Evolutionary conservation across 495 filamentous ascomycete genomes (phyloP).

Genomic region (Penicillium silybi): DNA sequence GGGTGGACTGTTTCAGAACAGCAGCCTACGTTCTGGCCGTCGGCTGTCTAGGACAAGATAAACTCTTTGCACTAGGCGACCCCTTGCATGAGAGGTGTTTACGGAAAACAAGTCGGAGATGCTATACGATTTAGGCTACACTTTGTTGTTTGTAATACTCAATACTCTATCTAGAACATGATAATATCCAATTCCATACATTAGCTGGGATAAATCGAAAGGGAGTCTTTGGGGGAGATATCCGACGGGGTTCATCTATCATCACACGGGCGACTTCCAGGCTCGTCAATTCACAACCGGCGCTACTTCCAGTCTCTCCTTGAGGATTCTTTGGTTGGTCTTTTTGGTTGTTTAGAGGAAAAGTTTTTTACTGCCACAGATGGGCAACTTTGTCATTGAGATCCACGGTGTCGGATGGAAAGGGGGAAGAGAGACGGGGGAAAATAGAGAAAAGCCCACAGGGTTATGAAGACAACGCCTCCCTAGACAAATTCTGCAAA

Average conservation of each 20-base stretch:
- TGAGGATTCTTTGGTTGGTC: conserved; percentile 6
- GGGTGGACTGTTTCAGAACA: neutral
- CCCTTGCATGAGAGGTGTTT: neutral
- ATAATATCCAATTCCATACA: conserved; percentile 30
- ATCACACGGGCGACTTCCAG: conserved; percentile 17
- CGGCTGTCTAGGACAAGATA: neutral
- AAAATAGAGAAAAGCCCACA: conserved; percentile 43
- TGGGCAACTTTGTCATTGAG: conserved; percentile 23
- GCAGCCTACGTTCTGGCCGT: neutral
- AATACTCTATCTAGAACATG: neutral
- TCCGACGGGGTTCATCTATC: conserved; percentile 33
- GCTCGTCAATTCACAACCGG: conserved; percentile 12
- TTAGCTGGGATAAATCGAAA: conserved; percentile 33
- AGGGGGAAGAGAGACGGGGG: conserved; percentile 15
- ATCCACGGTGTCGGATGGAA: conserved; percentile 23
- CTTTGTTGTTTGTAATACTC: neutral
- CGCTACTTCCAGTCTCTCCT: conserved; percentile 12
- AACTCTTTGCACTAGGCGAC: neutral
- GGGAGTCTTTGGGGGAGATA: conserved; percentile 24
- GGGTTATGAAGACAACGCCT: conserved; percentile 51
- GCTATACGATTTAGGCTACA: neutral
- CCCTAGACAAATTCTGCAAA: conserved; percentile 51
- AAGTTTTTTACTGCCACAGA: conserved; percentile 25
- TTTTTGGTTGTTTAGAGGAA: conserved; percentile 15
- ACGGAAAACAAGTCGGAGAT: no score